Percentiles rank a stretch among this genome's conserved stretches.
phyloP scores from a whole-genome alignment of 2,329 filamentous ascomycete genomes.

The Septoria petroselini region DNA sequence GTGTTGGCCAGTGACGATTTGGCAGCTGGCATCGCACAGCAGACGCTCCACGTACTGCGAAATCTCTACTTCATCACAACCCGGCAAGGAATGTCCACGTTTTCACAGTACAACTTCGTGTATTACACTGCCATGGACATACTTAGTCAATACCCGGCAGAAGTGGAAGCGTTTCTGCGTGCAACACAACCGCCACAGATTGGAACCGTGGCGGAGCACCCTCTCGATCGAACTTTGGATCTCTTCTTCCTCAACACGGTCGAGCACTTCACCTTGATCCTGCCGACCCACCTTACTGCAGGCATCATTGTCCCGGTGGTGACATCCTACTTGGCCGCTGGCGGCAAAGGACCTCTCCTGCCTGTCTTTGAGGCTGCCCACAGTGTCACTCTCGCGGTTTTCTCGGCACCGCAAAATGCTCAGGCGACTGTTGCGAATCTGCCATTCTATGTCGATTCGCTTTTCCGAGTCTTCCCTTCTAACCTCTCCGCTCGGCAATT shows the following conservation, averaged over 20 bases:
- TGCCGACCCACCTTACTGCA: slow-evolving; percentile 67
- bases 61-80: slow-evolving; percentile 80
- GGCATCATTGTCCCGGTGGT: slow-evolving; percentile 71
- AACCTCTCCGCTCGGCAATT: slow-evolving; percentile 83
- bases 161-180: slow-evolving; percentile 64
- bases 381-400: slow-evolving; percentile 72
- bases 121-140: slow-evolving; percentile 81
- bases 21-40: slow-evolving; percentile 65
- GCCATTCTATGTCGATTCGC: slow-evolving; percentile 77
- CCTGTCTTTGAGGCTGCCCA: slow-evolving; percentile 87
- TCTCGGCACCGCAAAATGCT: slow-evolving; percentile 76
- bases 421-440: slow-evolving; percentile 67
- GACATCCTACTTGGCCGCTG: slow-evolving; percentile 67
- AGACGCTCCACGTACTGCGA: slow-evolving; percentile 69
- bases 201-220: slow-evolving; percentile 57
- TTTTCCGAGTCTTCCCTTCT: slow-evolving; percentile 73
- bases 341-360: slow-evolving; percentile 55
- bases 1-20: slow-evolving; percentile 54
- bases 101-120: slow-evolving; percentile 81
- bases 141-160: slow-evolving; percentile 65
- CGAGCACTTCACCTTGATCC: slow-evolving; percentile 72
- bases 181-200: slow-evolving; percentile 57
- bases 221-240: slow-evolving; percentile 70
- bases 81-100: slow-evolving; percentile 67
- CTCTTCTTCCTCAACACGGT: slow-evolving; percentile 84